Base-by-base conservation (phyloP, 148 eudicot genomes). In the Rhododendron kiyosumense region DNA sequence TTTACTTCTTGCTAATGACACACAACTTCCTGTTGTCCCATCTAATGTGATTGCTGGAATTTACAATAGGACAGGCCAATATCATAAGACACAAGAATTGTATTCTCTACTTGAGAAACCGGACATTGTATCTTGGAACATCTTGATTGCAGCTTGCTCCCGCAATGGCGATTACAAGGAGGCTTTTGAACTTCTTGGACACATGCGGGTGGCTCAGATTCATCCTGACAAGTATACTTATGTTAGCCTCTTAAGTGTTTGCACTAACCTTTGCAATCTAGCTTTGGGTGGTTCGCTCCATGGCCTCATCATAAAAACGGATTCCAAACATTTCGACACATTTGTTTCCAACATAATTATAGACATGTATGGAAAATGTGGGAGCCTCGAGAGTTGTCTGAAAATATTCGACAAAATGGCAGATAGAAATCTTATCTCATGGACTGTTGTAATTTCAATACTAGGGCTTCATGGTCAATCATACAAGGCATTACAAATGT, bases 301-400 rank as follows among this genome's bases (percentile, higher is more conserved):
- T 83, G 93, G 94, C 34, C 83, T 93, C 54, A 84, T 93, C 24
- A 88, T 92, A 15, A 94, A 96, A 87, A 86, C 88, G 43, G 88
- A 89, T 71, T 85, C 89, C 65, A 43, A 67, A 13, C n/a, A 45
- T 20, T 90, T 89, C 41, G 96, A 96, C 88, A 91, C 94, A 65
- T 92, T 93, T 87, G 91, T 93, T 30, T 83, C 81, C 91, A 94
- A 96, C 86, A 84, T 92, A 34, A 84, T 94, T 82, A 89, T 94
- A 12, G 94, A 92, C 86, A 92, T 94, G 96, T 94, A 96, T 85
- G 94, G 93, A 24, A 96, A 96, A 89, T 96, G 98, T 87, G 98
- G 98, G 79, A 82, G 93, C 80, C 79, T 93, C 77, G 84, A 84
- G 83, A 89, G 92, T 88, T 89, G 94, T 15, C 54, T 91, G 59